These are phyloP conservation scores for Cladosporium sp. DNA, from an alignment of 2,329 filamentous ascomycete genomes.

Conservation along the genomic window DNA sequence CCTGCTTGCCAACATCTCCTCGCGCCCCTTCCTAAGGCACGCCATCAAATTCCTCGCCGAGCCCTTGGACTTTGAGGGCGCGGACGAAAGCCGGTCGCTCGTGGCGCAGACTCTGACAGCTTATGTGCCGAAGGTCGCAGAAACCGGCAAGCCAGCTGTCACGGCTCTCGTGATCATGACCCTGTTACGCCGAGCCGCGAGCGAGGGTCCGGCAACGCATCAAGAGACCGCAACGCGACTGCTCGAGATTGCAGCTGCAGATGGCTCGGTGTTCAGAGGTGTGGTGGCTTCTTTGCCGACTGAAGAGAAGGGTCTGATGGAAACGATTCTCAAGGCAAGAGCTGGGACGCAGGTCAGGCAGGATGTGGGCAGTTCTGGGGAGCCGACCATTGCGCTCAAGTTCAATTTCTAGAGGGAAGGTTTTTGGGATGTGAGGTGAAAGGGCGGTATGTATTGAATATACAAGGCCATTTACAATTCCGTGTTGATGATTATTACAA, in stretches of 20 bases:
- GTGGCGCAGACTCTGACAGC: slow-evolving; percentile 70
- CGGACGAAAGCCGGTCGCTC: slow-evolving; percentile 67
- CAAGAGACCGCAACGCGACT: slow-evolving; percentile 70
- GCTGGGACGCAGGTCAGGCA: slow-evolving; percentile 39
- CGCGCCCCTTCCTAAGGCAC: slow-evolving; percentile 62
- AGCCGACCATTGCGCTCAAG: slow-evolving; percentile 85
- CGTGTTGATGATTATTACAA: too few species aligned
- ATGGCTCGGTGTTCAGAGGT: slow-evolving; percentile 67
- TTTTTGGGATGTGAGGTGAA: too few species aligned
- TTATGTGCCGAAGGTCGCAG: slow-evolving; percentile 52
- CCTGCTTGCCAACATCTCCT: slow-evolving; percentile 68
- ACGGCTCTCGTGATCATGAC: slow-evolving; percentile 74
- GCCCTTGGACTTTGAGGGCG: slow-evolving; percentile 63
- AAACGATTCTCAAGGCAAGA: slow-evolving; percentile 51
- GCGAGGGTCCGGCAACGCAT: slow-evolving; percentile 45
- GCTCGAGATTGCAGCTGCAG: slow-evolving; percentile 72
- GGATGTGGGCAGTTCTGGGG: slow-evolving; percentile 42
- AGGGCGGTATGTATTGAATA: too few species aligned
- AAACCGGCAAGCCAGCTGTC: slow-evolving; percentile 47
- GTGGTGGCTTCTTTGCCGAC: slow-evolving; percentile 67
- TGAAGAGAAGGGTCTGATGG: slow-evolving; percentile 70
- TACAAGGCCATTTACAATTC: too few species aligned
- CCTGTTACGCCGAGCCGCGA: slow-evolving; percentile 69
- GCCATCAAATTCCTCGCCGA: slow-evolving; percentile 68
- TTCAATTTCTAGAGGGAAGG: slow-evolving; percentile 66